Conservation (phyloP, 371 early-diverging fungal genomes). For the Circinella minor region DNA sequence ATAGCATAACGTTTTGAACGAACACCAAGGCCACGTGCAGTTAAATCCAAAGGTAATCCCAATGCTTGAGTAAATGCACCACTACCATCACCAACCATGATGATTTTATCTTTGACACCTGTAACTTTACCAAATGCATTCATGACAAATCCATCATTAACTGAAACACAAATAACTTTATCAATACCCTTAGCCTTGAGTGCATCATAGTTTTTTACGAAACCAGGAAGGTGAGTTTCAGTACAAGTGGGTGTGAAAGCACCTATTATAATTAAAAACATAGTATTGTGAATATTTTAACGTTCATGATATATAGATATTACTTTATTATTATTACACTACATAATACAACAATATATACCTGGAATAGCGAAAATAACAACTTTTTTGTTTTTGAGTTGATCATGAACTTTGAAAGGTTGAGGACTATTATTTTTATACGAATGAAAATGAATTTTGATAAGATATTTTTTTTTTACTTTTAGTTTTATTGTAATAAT, state of each 20-base stretch:
- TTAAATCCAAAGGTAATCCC: slow-evolving; percentile 64
- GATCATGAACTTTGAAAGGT: slow-evolving; percentile 48
- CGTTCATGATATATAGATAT: too few relatives aligned
- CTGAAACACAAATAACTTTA: slow-evolving; percentile 59
- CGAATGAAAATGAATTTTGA: too few relatives aligned
- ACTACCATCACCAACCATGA: slow-evolving; percentile 72
- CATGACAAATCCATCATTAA: slow-evolving; percentile 72
- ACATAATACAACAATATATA: too few relatives aligned
- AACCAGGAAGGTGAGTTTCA: slow-evolving; percentile 72
- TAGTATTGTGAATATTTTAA: too few relatives aligned
- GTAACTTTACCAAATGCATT: slow-evolving; percentile 73
- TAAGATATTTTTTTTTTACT: background rate
- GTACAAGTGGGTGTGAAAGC: slow-evolving; percentile 82
- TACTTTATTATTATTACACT: too few relatives aligned
- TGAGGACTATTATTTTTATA: slow-evolving; percentile 21
- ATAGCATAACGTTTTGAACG: slow-evolving; percentile 71
- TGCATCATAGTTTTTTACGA: slow-evolving; percentile 49
- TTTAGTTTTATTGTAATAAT: background rate
- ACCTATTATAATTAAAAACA: slow-evolving; percentile 16
- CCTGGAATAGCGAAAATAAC: slow-evolving; percentile 83
- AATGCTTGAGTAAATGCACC: slow-evolving; percentile 65
- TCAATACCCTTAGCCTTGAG: slow-evolving; percentile 73
- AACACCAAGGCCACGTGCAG: slow-evolving; percentile 30
- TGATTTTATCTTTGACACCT: slow-evolving; percentile 60
- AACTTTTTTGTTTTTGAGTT: slow-evolving; percentile 74